These are phyloP conservation scores for Gaultheria prostrata DNA, from an alignment of 148 eudicot genomes.

Conservation along the genomic window DNA sequence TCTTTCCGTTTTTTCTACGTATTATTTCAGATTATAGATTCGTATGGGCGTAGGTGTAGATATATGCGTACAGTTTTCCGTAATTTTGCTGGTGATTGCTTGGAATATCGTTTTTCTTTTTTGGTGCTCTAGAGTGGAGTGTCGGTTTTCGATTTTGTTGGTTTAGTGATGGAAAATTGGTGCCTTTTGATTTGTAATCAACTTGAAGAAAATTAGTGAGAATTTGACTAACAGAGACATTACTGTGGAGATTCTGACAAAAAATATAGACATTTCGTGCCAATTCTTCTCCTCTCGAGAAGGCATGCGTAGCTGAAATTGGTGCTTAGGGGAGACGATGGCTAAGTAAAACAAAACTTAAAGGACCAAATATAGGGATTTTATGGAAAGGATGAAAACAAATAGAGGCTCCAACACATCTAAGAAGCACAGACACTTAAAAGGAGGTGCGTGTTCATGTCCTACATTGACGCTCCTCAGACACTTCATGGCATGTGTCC, in stretches of 20 bases:
- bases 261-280: too few species aligned
- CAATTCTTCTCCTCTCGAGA: too few species aligned
- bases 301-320: background rate
- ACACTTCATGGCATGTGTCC: too few species aligned
- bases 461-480: too few species aligned
- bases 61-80: background rate
- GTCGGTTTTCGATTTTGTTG: background rate
- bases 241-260: too few species aligned
- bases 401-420: background rate
- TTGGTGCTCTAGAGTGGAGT: background rate
- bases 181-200: background rate
- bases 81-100: background rate
- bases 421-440: too few species aligned
- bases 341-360: background rate
- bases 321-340: background rate
- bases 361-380: background rate
- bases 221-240: background rate
- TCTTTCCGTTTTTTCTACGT: constrained; percentile 6
- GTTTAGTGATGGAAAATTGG: background rate
- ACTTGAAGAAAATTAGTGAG: background rate
- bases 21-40: background rate
- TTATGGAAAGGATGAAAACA: background rate
- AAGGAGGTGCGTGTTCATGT: too few species aligned
- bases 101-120: background rate
- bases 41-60: background rate